These are phyloP conservation scores for Microascus cirrosus DNA, from an alignment of 2,329 filamentous ascomycete genomes.

Conservation along the genomic window DNA sequence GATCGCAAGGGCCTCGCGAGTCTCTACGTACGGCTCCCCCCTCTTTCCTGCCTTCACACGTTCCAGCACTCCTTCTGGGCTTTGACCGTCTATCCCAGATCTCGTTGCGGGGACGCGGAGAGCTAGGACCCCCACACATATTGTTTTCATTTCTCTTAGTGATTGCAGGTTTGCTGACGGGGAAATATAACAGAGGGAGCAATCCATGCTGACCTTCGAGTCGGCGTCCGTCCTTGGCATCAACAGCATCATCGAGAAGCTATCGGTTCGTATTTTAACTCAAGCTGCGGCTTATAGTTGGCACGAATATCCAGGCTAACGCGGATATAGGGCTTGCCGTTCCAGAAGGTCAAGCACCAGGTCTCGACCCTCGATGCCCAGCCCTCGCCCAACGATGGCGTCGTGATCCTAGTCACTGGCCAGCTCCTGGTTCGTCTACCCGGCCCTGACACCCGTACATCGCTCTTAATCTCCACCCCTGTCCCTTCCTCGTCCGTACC, in stretches of 20 bases:
- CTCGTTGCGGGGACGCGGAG: not conserved
- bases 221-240: slow-evolving; percentile 53
- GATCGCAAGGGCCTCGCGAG: slow-evolving; percentile 52
- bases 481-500: slow-evolving; percentile 2
- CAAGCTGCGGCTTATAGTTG: slow-evolving; percentile 1
- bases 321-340: slow-evolving; percentile 55
- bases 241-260: slow-evolving; percentile 63
- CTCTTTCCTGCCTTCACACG: not conserved
- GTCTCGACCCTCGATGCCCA: slow-evolving; percentile 74
- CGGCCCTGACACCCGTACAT: not conserved
- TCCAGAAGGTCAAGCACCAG: slow-evolving; percentile 70
- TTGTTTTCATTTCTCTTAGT: not conserved
- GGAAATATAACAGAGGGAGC: slow-evolving; percentile 45
- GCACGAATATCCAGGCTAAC: slow-evolving; percentile 1
- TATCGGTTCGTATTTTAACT: slow-evolving; percentile 46
- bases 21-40: slow-evolving; percentile 65
- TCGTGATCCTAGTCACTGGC: slow-evolving; percentile 83
- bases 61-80: not conserved
- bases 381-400: slow-evolving; percentile 55
- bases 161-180: not conserved
- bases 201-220: slow-evolving; percentile 95
- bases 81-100: not conserved
- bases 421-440: slow-evolving; percentile 59
- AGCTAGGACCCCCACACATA: not conserved
- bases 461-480: not conserved